phyloP scores from a whole-genome alignment of 1,139 yeast species.

The Yamadazyma sp. region DNA sequence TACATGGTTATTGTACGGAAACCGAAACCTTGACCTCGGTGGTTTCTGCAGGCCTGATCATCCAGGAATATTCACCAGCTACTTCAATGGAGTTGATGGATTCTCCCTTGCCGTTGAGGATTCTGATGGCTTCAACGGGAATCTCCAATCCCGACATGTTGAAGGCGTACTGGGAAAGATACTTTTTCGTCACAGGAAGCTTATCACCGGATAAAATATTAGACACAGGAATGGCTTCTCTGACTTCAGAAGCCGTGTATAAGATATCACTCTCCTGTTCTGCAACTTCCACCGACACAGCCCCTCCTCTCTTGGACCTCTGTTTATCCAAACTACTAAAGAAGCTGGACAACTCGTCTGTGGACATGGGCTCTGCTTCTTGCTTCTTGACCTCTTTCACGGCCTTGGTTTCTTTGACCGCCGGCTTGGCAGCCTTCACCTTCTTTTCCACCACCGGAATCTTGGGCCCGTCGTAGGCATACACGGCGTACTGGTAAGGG shows the following conservation, averaged over 20 bases:
- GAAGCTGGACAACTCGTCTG: slow-evolving; percentile 39
- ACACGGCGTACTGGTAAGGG: slow-evolving; percentile 69
- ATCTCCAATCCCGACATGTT: slow-evolving; percentile 33
- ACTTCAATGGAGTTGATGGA: slow-evolving; percentile 21
- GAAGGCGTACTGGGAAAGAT: slow-evolving; percentile 24
- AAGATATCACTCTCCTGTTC: slow-evolving; percentile 9
- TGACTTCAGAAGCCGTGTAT: slow-evolving; percentile 32
- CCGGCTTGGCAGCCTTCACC: slow-evolving; percentile 3
- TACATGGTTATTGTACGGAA: slow-evolving; percentile 6
- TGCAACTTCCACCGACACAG: slow-evolving; percentile 6
- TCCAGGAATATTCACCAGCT: slow-evolving; percentile 31
- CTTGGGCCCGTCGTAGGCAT: slow-evolving; percentile 57
- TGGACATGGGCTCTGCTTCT: slow-evolving; percentile 24
- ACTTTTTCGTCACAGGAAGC: slow-evolving; percentile 30
- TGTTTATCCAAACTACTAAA: slow-evolving; percentile 20
- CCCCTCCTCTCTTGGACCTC: slow-evolving; percentile 3
- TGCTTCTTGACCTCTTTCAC: slow-evolving; percentile 7
- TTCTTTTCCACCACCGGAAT: slow-evolving; percentile 57
- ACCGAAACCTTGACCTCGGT: slow-evolving; percentile 10
- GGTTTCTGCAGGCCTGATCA: slow-evolving; percentile 13
- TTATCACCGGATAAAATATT: slow-evolving; percentile 19
- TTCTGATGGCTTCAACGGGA: slow-evolving; percentile 24
- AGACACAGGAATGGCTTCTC: slow-evolving; percentile 30
- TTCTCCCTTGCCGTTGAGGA: slow-evolving; percentile 14
- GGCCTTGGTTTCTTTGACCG: slow-evolving; percentile 6